Base-by-base conservation (phyloP, 2,329 filamentous ascomycete genomes). In the Xylaria sp. region DNA sequence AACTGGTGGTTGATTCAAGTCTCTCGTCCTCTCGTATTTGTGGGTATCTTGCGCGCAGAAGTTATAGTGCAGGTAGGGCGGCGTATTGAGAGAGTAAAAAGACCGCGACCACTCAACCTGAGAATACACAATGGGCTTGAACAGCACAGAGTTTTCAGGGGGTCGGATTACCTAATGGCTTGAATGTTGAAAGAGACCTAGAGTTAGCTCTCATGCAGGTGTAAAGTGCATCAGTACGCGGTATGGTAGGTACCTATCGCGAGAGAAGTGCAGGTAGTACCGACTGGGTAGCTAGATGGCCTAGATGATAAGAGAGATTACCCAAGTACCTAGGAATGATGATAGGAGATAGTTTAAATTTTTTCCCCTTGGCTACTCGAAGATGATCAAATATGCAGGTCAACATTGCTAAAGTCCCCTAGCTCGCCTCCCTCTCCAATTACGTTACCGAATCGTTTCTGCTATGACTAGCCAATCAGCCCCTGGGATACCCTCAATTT, bases 121-220 rank as follows among this genome's bases (percentile, higher is more conserved):
- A 51, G 35, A 66, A 44, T 48, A 42, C 54, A 54, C 42, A 64
- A 54, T 18, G 25, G 42, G 27, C 32, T 35, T 66, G 25, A 32
- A 40, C 32, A 47, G 58, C 40, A 59, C 63, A 69, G 51, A 63
- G 58, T 59, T 62, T 66, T 65, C 51, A 35, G 57, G 66, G 66
- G 58, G 54, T 40, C 29, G 32, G 61, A 61, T 68, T 68, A 61
- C 61, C 60, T 68, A 64, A 68, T 48, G 35, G 27, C 47, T 53
- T 53, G 25, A 63, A 54, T 35, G 44, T 29, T 44, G 37, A 35
- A 25, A 59, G 16, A 51, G 57, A 27, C 9, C n/a, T n/a, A n/a
- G n/a, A 16, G 23, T 51, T 27, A 48, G 29, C 47, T 35, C 60
- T 54, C n/a, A 29, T 55, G 53, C 32, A 55, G 51, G 29, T 23